A percentile compares a stretch with the other conserved stretches of the same genome.
Conservation (phyloP, 129 eudicot genomes). For the Chrysanthemum seticuspe region DNA sequence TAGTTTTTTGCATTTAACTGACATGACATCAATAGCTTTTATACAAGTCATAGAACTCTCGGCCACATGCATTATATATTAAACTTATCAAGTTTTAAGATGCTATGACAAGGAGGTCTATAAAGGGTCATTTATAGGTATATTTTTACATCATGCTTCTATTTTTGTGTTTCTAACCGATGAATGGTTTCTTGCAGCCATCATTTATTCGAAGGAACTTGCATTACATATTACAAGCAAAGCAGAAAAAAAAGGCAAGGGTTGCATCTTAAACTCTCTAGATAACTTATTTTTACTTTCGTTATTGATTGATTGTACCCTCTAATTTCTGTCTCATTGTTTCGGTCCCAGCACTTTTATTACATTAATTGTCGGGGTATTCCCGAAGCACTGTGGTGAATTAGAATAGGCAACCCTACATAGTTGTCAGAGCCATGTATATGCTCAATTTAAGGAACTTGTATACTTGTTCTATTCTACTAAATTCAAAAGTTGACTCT, state of each 20-base stretch:
- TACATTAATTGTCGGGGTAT: background rate
- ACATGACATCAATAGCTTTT: conserved; percentile 5
- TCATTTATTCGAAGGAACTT: conserved; percentile 84
- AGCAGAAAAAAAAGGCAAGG: conserved; percentile 65
- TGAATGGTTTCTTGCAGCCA: conserved; percentile 57
- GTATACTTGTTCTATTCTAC: background rate
- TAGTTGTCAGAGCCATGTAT: background rate
- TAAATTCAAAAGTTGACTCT: background rate
- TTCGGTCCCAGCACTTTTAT: conserved; percentile 8
- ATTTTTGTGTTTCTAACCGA: conserved; percentile 27
- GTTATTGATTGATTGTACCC: background rate
- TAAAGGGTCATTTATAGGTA: background rate
- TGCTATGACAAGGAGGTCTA: conserved; percentile 6
- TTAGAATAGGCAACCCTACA: conserved; percentile 4
- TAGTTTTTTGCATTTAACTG: conserved; percentile 12
- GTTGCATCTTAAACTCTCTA: conserved; percentile 9
- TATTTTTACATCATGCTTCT: background rate
- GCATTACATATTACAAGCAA: conserved; percentile 72
- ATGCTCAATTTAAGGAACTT: background rate
- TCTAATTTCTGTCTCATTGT: background rate
- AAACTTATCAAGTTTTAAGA: conserved; percentile 6
- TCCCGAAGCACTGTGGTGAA: background rate
- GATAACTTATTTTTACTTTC: background rate
- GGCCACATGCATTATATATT: conserved; percentile 7
- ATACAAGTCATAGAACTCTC: conserved; percentile 1